These are phyloP conservation scores for Penicillium aurantiogriseum DNA, from an alignment of 2,329 filamentous ascomycete species.

Conservation along the genomic window DNA sequence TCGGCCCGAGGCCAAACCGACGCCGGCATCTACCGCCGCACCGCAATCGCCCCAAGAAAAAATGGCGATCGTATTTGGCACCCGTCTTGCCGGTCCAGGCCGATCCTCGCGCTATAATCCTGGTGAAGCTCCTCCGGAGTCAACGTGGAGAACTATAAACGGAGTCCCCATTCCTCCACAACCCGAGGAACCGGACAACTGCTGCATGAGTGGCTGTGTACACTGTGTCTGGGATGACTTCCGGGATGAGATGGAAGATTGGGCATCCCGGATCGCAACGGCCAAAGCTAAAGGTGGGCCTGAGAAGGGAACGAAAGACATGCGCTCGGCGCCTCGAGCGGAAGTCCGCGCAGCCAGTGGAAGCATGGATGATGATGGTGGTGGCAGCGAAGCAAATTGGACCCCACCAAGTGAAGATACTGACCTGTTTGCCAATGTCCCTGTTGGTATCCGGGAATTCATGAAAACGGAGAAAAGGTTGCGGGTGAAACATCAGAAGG, in stretches of 20 bases:
- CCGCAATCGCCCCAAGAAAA: conserved; percentile 43
- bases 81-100: conserved; percentile 70
- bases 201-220: conserved; percentile 98
- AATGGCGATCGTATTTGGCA: conserved; percentile 76
- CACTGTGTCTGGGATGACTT: conserved; percentile 96
- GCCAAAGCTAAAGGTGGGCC: conserved; percentile 50
- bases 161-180: conserved; percentile 79
- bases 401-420: conserved; percentile 44
- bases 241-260: conserved; percentile 88
- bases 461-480: conserved; percentile 95
- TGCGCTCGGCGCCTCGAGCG: conserved; percentile 33
- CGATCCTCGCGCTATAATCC: conserved; percentile 58
- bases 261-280: conserved; percentile 65
- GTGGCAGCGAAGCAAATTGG: conserved; percentile 72
- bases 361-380: conserved; percentile 78
- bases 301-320: conserved; percentile 30
- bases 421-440: conserved; percentile 74
- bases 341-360: conserved; percentile 51
- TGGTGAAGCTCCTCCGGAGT: conserved; percentile 57
- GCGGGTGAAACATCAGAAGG: conserved; percentile 67
- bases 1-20: conserved; percentile 19
- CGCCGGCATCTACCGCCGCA: conserved; percentile 18
- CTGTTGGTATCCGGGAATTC: conserved; percentile 91
- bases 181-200: conserved; percentile 91
- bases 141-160: conserved; percentile 61